These are phyloP conservation scores for Chaetomium tenue DNA, from an alignment of 495 filamentous ascomycete genomes.

Conservation along the genomic window DNA sequence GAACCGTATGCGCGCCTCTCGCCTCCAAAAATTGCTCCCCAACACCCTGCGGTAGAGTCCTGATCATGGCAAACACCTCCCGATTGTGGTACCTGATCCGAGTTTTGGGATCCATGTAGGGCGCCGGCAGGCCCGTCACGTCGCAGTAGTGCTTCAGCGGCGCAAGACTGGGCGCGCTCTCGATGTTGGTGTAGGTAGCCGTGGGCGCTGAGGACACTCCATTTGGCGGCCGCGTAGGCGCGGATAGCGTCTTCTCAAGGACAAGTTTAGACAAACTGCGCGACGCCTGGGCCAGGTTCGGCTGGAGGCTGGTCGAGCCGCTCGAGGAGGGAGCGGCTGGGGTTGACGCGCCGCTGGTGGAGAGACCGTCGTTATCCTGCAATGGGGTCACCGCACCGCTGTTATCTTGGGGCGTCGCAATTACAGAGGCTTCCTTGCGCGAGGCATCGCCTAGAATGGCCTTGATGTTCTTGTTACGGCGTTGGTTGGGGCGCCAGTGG, in stretches of 20 bases:
- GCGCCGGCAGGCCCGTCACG: slow-evolving; percentile 82
- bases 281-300: slow-evolving; percentile 79
- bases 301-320: slow-evolving; percentile 45
- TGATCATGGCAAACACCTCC: slow-evolving; percentile 81
- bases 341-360: slow-evolving; percentile 58
- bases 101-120: slow-evolving; percentile 92
- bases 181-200: slow-evolving; percentile 93
- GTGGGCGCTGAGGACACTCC: slow-evolving; percentile 55
- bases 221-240: slow-evolving; percentile 28
- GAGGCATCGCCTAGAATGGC: slow-evolving; percentile 89
- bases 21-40: slow-evolving; percentile 86
- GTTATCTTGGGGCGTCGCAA: slow-evolving; percentile 72
- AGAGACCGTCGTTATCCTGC: slow-evolving; percentile 49
- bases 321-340: slow-evolving; percentile 49
- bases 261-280: slow-evolving; percentile 82
- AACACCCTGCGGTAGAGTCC: slow-evolving; percentile 70
- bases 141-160: slow-evolving; percentile 86
- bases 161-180: slow-evolving; percentile 79
- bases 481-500: slow-evolving; percentile 84
- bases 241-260: slow-evolving; percentile 61
- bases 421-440: slow-evolving; percentile 74
- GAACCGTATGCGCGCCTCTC: slow-evolving; percentile 83
- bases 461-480: slow-evolving; percentile 97
- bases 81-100: slow-evolving; percentile 82
- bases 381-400: slow-evolving; percentile 76